Base-by-base conservation (phyloP, 495 filamentous ascomycete genomes). In the Penicillium parvum region DNA sequence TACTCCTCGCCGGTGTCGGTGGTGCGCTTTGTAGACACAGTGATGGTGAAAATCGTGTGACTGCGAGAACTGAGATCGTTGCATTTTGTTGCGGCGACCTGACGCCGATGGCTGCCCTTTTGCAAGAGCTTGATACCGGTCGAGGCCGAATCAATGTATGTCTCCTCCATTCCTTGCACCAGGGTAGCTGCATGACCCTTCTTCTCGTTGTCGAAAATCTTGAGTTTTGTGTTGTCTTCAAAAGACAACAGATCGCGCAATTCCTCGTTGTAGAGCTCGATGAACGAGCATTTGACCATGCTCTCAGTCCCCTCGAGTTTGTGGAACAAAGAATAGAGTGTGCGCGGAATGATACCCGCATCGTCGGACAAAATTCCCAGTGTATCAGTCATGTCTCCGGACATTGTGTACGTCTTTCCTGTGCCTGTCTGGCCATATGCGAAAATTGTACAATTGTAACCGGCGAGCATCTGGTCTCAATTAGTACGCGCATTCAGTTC, bases 371-470 rank as follows among this genome's bases (percentile, higher is more conserved):
- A 73, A 33, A 94, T 78, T 3, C 88, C 88, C 32, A 89, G 69
- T 1, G 82, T 87, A 48, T 92, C 84, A 7, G 75, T 84, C 85
- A 98, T 96, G 57, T 98, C 90, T 23, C 92, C 92, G 3, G 94
- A 95, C 92, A 98, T 98, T 3, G 92, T 98, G 62, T 98, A 98
- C 21, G 92, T 98, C 65, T 98, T 98, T 40, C 92, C 92, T 1
- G 92, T 98, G 19, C 92, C 92, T 0, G 92, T 98, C 55, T 98
- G 92, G 7, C 92, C 92, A 61, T 98, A 98, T 33, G 92, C 92
- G 58, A 98, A 98, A 42, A 98, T 95, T 6, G 92, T 98, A 62
- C 92, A 98, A 61, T 98, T 98, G 66, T 86, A 97, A n/a, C 92
- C 92, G 18, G 79, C 75, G 16, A 98, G 77, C 79, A 97, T 96